A percentile compares a stretch with the other conserved stretches of the same genome.
These are phyloP conservation scores for Saturnispora serradocipensis DNA, from an alignment of 805 yeast species.

Conservation along the genomic window DNA sequence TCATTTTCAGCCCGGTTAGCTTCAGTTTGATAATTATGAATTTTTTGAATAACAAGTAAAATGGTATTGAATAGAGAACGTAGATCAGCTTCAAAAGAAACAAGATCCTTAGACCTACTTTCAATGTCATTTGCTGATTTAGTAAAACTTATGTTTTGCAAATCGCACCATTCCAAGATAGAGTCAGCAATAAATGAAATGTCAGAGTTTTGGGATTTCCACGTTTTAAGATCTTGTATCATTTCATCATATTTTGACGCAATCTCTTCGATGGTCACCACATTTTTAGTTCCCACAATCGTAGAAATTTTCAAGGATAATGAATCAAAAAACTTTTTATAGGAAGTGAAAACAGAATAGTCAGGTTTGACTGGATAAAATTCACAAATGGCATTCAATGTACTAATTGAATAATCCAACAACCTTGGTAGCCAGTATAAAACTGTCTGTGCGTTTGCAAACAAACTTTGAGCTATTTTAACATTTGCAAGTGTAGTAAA, in stretches of 20 bases:
- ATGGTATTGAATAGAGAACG: constrained; percentile 49
- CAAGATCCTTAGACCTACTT: constrained; percentile 20
- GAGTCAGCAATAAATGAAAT: constrained; percentile 41
- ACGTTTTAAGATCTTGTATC: constrained; percentile 22
- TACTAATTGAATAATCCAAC: constrained; percentile 26
- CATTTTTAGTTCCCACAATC: constrained; percentile 13
- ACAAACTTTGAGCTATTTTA: background rate
- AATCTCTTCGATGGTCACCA: constrained; percentile 17
- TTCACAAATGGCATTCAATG: constrained; percentile 11
- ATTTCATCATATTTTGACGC: constrained; percentile 21
- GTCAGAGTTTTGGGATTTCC: constrained; percentile 27
- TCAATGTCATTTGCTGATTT: constrained; percentile 18
- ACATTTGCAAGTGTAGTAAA: background rate
- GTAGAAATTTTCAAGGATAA: constrained; percentile 2
- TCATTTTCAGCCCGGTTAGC: constrained; percentile 32
- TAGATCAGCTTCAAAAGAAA: constrained; percentile 38
- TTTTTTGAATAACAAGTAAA: constrained; percentile 59
- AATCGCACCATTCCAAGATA: constrained; percentile 38
- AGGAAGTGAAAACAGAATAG: constrained; percentile 15
- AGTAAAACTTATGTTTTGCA: constrained; percentile 12
- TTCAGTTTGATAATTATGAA: constrained; percentile 29
- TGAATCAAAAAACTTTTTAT: constrained; percentile 19
- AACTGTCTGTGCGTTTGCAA: constrained; percentile 5
- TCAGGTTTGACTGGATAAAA: constrained; percentile 8
- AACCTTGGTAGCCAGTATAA: constrained; percentile 31